Evolutionary conservation across 768 basidiomycete genomes (phyloP).

Genomic region (Termitomyces sp.): DNA sequence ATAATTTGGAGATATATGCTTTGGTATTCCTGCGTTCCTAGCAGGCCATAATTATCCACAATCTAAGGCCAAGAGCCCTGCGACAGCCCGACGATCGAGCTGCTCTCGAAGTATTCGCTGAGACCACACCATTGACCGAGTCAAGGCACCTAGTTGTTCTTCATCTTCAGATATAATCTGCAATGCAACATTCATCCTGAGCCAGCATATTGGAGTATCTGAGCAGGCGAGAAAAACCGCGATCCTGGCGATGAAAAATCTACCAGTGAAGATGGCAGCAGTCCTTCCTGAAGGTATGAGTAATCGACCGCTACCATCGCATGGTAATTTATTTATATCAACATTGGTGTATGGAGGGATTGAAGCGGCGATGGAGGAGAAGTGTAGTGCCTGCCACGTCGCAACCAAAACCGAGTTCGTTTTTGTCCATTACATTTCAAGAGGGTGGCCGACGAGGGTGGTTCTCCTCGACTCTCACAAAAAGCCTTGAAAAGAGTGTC

Average conservation of each 20-base stretch:
- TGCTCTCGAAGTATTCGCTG: conserved; percentile 3
- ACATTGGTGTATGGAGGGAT: too few species aligned
- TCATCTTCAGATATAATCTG: conserved; percentile 7
- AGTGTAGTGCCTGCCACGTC: neutral
- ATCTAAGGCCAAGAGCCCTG: neutral
- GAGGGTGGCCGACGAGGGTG: neutral
- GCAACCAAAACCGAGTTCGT: neutral
- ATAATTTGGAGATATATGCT: neutral
- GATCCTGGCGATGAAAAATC: neutral
- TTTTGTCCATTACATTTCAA: neutral
- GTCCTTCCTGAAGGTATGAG: neutral
- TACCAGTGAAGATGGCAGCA: too few species aligned
- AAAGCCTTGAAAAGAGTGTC: neutral
- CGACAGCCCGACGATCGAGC: conserved; percentile 2
- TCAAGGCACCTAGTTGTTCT: neutral
- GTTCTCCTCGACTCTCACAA: neutral
- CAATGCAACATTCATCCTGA: conserved; percentile 1
- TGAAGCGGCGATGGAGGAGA: neutral
- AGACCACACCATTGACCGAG: neutral
- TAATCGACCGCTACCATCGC: neutral
- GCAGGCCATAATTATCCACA: neutral
- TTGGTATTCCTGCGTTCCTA: conserved; percentile 3
- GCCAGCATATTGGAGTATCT: neutral
- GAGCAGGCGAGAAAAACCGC: too few species aligned
- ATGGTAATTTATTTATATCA: neutral